phyloP scores from a whole-genome alignment of 768 basidiomycete genomes.

The Lactarius sp. region DNA sequence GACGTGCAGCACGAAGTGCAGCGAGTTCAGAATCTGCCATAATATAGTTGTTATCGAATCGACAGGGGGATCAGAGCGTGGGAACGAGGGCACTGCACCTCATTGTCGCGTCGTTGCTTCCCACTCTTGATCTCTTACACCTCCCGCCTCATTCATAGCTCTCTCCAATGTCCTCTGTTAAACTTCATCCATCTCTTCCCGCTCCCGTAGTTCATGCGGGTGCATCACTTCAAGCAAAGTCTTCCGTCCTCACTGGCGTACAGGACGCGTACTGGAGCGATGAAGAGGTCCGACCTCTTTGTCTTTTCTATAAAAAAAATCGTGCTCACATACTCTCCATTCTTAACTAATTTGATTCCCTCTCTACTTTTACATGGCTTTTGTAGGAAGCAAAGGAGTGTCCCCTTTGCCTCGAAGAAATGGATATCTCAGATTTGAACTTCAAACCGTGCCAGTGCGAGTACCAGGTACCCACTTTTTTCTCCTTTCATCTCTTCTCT shows the following conservation, averaged over 20 bases:
- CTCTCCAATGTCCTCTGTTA: slow-evolving; percentile 44
- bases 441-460: slow-evolving; percentile 99
- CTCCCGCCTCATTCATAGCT: slow-evolving; percentile 5
- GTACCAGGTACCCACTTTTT: slow-evolving; percentile 66
- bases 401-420: slow-evolving; percentile 95
- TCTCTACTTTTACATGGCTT: background rate
- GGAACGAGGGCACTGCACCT: slow-evolving; percentile 20
- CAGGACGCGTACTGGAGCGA: slow-evolving; percentile 98
- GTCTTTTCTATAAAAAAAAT: slow-evolving; percentile 28
- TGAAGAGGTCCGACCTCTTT: slow-evolving; percentile 64
- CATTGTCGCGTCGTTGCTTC: slow-evolving; percentile 24
- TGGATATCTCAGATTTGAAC: slow-evolving; percentile 98
- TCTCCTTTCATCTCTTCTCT: background rate
- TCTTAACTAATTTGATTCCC: background rate
- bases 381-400: slow-evolving; percentile 93
- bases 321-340: background rate
- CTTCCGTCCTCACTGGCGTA: slow-evolving; percentile 80
- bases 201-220: slow-evolving; percentile 70
- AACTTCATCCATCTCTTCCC: slow-evolving; percentile 61
- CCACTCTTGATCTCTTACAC: background rate
- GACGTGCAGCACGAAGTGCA: slow-evolving; percentile 42
- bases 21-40: slow-evolving; percentile 39
- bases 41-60: background rate
- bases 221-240: slow-evolving; percentile 73
- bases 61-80: background rate